Conservation (phyloP, 768 basidiomycete species). For the Clitopilus hobsonii region DNA sequence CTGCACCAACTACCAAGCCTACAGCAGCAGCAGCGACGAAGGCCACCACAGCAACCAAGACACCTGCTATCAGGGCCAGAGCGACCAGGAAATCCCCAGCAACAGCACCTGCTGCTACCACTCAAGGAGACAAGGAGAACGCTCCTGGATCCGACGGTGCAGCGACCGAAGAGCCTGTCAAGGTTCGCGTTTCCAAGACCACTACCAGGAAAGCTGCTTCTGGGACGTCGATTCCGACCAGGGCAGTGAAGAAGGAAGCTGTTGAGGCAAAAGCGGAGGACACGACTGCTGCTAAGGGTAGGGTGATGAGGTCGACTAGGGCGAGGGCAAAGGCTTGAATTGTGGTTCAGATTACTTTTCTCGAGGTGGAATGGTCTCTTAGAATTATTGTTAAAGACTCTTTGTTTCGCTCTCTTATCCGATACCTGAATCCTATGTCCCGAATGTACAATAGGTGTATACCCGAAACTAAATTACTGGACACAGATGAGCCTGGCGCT, state of each 20-base stretch:
- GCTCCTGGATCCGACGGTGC: constrained; percentile 20
- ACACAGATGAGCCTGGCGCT: too few relatives aligned
- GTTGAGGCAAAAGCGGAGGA: constrained; percentile 13
- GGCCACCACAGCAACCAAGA: constrained; percentile 10
- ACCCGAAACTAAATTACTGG: too few relatives aligned
- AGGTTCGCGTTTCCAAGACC: constrained; percentile 31
- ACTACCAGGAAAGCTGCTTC: constrained; percentile 19
- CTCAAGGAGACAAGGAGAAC: constrained; percentile 37
- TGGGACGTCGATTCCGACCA: constrained; percentile 13
- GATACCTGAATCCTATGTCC: too few relatives aligned
- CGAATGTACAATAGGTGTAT: too few relatives aligned
- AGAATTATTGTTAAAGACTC: too few relatives aligned
- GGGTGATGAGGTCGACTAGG: constrained; percentile 23
- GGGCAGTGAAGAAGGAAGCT: constrained; percentile 18
- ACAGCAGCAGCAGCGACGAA: constrained; percentile 1
- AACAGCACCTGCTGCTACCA: constrained; percentile 26
- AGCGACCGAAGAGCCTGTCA: constrained; percentile 24
- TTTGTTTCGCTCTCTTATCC: too few relatives aligned
- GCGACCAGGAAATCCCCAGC: constrained; percentile 28
- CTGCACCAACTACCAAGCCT: constrained; percentile 6
- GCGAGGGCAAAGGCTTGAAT: constrained; percentile 29
- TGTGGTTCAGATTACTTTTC: too few relatives aligned
- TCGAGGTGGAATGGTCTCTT: too few relatives aligned
- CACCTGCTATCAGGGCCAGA: constrained; percentile 9
- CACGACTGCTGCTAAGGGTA: constrained; percentile 10